These are phyloP conservation scores for Penicillium sp. DNA, from an alignment of 2,329 filamentous ascomycete species.

Conservation along the genomic window DNA sequence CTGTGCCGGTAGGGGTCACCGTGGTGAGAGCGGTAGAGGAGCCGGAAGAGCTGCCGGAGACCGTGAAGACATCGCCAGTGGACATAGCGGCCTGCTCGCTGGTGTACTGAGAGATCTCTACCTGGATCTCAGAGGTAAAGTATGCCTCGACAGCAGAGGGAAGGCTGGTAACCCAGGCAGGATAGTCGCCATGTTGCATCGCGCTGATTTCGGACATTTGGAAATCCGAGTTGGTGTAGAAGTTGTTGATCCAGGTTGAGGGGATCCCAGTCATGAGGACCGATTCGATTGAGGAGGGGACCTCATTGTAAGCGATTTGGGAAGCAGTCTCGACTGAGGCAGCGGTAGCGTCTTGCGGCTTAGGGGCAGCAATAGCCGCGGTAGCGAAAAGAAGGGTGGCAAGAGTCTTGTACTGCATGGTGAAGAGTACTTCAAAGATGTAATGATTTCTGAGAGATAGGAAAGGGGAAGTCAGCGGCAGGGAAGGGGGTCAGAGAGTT, in stretches of 20 bases:
- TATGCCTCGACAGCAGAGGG: conserved; percentile 15
- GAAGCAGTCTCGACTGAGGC: too few relatives aligned
- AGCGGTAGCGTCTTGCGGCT: not conserved
- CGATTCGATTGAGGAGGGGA: conserved; percentile 22
- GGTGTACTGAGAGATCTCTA: conserved; percentile 3
- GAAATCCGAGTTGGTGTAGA: conserved; percentile 14
- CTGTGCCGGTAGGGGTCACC: not conserved
- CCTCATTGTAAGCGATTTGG: not conserved
- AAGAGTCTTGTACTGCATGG: conserved; percentile 29
- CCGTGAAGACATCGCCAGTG: not conserved
- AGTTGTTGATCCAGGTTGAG: conserved; percentile 9
- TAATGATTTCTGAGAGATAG: not conserved
- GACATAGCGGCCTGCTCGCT: not conserved
- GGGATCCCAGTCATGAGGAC: conserved; percentile 30
- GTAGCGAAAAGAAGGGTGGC: conserved; percentile 23
- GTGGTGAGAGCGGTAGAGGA: conserved; percentile 16
- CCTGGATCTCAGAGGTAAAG: conserved; percentile 10
- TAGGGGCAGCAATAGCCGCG: conserved; percentile 21
- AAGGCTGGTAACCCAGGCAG: conserved; percentile 18
- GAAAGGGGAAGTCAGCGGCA: not conserved
- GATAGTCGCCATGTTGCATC: conserved; percentile 13
- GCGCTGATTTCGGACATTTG: conserved; percentile 17
- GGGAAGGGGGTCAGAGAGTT: not conserved
- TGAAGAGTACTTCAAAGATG: not conserved
- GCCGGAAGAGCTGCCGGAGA: conserved; percentile 13